Percentiles rank a stretch among this genome's conserved stretches.
phyloP scores from a whole-genome alignment of 768 basidiomycete genomes.

The Peribolospora baueri region DNA sequence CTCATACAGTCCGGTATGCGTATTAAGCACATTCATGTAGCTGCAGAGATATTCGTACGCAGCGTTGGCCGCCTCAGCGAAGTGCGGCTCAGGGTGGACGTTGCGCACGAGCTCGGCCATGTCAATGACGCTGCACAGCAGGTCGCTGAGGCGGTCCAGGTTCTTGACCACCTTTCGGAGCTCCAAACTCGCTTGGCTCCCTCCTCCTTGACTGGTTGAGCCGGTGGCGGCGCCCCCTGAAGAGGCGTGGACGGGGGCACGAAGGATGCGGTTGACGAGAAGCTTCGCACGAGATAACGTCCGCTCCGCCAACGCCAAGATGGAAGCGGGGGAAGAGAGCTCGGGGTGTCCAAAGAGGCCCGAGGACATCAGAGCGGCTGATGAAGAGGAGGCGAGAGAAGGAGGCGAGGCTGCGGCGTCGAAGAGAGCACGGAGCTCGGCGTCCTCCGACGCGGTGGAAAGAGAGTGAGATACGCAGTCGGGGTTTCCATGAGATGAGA shows the following conservation, averaged over 20 bases:
- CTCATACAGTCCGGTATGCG: conserved; percentile 67
- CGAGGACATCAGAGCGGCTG: conserved; percentile 20
- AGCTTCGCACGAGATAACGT: conserved; percentile 57
- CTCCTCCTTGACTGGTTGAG: conserved; percentile 4
- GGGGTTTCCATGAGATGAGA: no score
- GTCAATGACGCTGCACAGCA: conserved; percentile 89
- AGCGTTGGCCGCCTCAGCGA: conserved; percentile 61
- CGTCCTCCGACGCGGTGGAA: no score
- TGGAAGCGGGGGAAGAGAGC: conserved; percentile 41
- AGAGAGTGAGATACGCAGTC: no score
- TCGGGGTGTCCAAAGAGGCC: conserved; percentile 67
- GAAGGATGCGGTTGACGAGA: conserved; percentile 59
- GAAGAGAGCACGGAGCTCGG: no score
- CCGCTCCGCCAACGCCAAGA: conserved; percentile 47
- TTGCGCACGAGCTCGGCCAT: conserved; percentile 81
- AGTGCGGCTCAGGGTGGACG: conserved; percentile 62
- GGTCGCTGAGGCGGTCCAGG: conserved; percentile 81
- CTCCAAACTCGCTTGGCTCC: conserved; percentile 40
- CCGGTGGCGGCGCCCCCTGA: conserved; percentile 4
- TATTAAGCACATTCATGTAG: conserved; percentile 94
- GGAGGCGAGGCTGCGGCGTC: no score
- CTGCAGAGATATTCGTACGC: conserved; percentile 82
- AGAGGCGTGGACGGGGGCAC: conserved; percentile 23
- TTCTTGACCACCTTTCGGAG: conserved; percentile 71
- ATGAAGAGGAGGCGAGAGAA: no score